A percentile compares a stretch with the other conserved stretches of the same genome.
Conservation (phyloP, 1,284 basidiomycete species). For the Entoloma clypeatum region DNA sequence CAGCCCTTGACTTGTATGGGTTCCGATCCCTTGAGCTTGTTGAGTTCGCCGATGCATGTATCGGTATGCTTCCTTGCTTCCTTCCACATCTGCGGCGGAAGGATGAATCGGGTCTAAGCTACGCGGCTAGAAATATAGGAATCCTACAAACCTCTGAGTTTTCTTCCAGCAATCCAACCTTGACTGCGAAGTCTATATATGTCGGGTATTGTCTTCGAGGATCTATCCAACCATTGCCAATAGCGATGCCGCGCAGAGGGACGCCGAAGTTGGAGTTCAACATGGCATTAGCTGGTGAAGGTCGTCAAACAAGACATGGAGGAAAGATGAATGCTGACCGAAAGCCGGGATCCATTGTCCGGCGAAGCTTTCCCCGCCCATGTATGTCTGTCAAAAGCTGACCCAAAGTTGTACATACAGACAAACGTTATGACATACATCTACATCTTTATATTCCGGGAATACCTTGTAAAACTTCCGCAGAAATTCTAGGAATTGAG, state of each 20-base stretch:
- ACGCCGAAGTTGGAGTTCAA: conserved; percentile 58
- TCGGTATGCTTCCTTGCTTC: conserved; percentile 61
- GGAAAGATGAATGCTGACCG: conserved; percentile 40
- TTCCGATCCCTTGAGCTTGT: conserved; percentile 43
- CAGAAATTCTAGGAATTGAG: conserved; percentile 83
- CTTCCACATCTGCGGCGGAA: conserved; percentile 50
- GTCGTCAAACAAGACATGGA: conserved; percentile 14
- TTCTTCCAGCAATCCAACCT: conserved; percentile 74
- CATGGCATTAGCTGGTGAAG: conserved; percentile 67
- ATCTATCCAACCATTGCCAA: conserved; percentile 99
- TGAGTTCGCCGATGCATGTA: conserved; percentile 56
- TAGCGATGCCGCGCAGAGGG: conserved; percentile 78
- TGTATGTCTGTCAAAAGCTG: conserved; percentile 64
- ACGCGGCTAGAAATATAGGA: conserved; percentile 2
- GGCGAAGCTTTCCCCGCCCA: conserved; percentile 94
- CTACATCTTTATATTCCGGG: conserved; percentile 80
- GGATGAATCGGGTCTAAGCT: neutral
- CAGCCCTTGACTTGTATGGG: conserved; percentile 69
- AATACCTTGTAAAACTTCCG: conserved; percentile 87
- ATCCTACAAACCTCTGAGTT: conserved; percentile 54
- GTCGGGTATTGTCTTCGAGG: conserved; percentile 85
- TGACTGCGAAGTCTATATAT: conserved; percentile 85
- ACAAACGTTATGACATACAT: conserved; percentile 54
- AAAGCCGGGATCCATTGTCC: conserved; percentile 99
- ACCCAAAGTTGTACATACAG: conserved; percentile 9